phyloP scores from a whole-genome alignment of 441 rosid species.

The Brassica hybrid region DNA sequence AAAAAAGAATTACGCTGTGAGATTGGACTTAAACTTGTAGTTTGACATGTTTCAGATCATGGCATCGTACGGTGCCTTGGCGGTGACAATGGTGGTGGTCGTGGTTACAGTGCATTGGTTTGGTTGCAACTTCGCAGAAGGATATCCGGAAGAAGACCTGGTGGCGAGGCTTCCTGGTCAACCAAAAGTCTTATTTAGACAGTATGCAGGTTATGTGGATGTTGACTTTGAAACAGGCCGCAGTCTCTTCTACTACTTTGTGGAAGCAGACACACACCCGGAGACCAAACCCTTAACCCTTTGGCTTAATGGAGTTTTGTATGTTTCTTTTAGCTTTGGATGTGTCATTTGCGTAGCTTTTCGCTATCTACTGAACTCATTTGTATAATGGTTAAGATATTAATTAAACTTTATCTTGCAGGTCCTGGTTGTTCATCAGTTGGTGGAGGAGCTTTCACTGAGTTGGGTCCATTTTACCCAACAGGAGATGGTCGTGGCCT shows the following conservation, averaged over 20 bases:
- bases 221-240: slow-evolving; percentile 66
- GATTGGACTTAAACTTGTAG: background rate
- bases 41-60: slow-evolving; percentile 2
- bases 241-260: slow-evolving; percentile 85
- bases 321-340: background rate
- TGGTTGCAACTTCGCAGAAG: slow-evolving; percentile 27
- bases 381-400: too few relatives aligned
- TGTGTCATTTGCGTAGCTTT: background rate
- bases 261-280: slow-evolving; percentile 65
- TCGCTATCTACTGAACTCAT: too few relatives aligned
- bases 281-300: slow-evolving; percentile 69
- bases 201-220: slow-evolving; percentile 78
- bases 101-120: background rate
- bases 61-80: background rate
- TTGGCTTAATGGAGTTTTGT: slow-evolving; percentile 91
- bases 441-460: slow-evolving; percentile 94
- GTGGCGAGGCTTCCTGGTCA: too few relatives aligned
- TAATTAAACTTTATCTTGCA: slow-evolving; percentile 29
- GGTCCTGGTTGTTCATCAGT: slow-evolving; percentile 97
- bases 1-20: too few relatives aligned
- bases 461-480: slow-evolving; percentile 87
- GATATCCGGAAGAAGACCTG: slow-evolving; percentile 70
- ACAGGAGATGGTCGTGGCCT: slow-evolving; percentile 82
- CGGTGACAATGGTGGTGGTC: background rate
- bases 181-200: slow-evolving; percentile 69